Evolutionary conservation across 495 filamentous ascomycete species (phyloP), one percentile per base, ranked within the genome.

Genomic region (Acidiella bohemica): DNA sequence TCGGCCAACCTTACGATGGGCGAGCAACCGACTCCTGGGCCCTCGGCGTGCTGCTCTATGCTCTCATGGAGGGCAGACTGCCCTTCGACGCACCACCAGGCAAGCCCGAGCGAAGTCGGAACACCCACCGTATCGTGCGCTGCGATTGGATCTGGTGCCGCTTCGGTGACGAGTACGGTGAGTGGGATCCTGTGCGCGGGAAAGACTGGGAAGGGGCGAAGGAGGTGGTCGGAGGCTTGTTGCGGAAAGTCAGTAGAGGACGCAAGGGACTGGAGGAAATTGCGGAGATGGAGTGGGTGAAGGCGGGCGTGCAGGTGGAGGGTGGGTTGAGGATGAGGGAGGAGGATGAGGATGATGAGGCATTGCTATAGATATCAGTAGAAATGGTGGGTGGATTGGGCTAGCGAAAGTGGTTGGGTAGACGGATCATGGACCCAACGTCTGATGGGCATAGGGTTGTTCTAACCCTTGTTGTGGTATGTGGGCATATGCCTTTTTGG

Each of bases 21-120:
- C 85, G 92, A 14, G 68, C 74, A 5, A 88, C 83, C 3, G 90
- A 97, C 53, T 85, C 86, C 14, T 97, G 90, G 90, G 87, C 88
- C 1, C 70, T 95, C 4, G 90, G 90, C 33, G 90, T 97, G 3
- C 61, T 94, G 7, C n/a, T 97, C 0, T 97, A 95, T 55, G 84
- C 92, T 7, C 75, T 96, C 16, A 78, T 97, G 63, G 90, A 97
- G 61, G 80, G 78, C 17, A 71, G 88, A 31, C 63, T 97, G 26
- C 92, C 90, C 0, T 97, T 97, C 46, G 90, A 97, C 57, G 82
- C 88, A 0, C 76, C 76, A 9, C 77, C 77, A 28, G 67, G 72
- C 39, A 82, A 51, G 68, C 44, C 44, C 4, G 50, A 45, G 3
- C 72, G 42, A 2, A 43, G 47, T 48, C 71, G 82, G 7, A 86